phyloP scores from a whole-genome alignment of 2,329 filamentous ascomycete species.

The Scolecobasidium constrictum region DNA sequence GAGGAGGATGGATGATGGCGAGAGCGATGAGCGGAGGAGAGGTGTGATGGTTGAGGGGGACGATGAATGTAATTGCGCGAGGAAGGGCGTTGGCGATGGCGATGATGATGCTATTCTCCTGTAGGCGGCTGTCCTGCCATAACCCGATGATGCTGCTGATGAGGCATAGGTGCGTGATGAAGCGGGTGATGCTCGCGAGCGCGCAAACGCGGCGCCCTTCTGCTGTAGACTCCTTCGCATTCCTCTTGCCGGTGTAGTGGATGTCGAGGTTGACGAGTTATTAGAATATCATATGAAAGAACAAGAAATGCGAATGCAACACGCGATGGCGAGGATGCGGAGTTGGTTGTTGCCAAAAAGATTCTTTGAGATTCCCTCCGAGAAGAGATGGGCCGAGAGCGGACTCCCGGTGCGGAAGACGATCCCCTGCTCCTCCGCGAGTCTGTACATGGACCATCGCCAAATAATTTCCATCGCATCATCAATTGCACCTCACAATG shows the following conservation, averaged over 20 bases:
- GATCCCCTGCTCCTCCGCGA: background rate
- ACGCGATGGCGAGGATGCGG: background rate
- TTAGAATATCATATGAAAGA: no score
- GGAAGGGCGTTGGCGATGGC: background rate
- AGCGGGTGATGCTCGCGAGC: slow-evolving; percentile 4
- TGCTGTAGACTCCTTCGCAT: slow-evolving; percentile 5
- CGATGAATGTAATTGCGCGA: background rate
- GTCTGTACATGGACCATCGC: background rate
- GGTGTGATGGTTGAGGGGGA: background rate
- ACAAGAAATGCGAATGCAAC: background rate
- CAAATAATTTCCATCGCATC: background rate
- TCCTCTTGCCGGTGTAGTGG: slow-evolving; percentile 2
- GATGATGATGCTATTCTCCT: slow-evolving; percentile 14
- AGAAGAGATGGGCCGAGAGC: background rate
- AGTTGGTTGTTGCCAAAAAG: background rate
- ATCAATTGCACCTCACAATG: slow-evolving; percentile 6
- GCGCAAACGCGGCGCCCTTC: slow-evolving; percentile 1
- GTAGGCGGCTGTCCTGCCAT: slow-evolving; percentile 36
- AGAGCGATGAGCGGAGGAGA: slow-evolving; percentile 4
- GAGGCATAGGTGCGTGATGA: no score
- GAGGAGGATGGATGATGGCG: slow-evolving; percentile 19
- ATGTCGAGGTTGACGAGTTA: no score
- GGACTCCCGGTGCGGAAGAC: background rate
- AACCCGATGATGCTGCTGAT: slow-evolving; percentile 13
- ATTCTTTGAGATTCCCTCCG: background rate